These are phyloP conservation scores for Vitrella brassicaformis DNA, from an alignment of 73 alveolate genomes.

Conservation along the genomic window DNA sequence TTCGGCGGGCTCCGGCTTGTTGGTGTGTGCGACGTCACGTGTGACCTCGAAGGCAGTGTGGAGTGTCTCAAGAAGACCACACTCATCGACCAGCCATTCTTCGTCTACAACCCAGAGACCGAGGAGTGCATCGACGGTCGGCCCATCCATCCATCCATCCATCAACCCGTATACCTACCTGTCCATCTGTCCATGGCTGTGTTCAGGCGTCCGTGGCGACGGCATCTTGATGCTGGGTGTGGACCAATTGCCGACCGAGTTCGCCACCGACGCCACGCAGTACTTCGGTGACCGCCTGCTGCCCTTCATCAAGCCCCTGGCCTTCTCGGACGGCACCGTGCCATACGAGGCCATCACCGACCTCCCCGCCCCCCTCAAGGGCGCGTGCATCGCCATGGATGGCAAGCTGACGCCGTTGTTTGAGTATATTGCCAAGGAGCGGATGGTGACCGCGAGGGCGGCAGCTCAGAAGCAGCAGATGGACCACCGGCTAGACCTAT, in stretches of 20 bases:
- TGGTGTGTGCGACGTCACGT: conserved; percentile 78
- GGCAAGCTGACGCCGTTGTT: conserved; percentile 45
- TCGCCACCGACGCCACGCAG: conserved; percentile 49
- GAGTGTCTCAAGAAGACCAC: conserved; percentile 46
- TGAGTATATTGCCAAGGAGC: conserved; percentile 30
- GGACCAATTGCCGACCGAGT: conserved; percentile 53
- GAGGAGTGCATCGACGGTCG: conserved; percentile 15
- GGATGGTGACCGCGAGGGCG: no score
- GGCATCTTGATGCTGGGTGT: conserved; percentile 43
- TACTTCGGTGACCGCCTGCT: conserved; percentile 45
- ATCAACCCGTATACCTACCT: no score
- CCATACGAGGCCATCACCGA: conserved; percentile 31
- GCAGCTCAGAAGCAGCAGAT: no score
- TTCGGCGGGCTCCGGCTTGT: conserved; percentile 47
- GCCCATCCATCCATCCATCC: no score
- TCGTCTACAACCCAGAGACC: conserved; percentile 24
- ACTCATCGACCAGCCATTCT: conserved; percentile 45
- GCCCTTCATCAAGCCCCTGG: conserved; percentile 38
- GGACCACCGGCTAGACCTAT: no score
- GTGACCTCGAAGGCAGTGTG: conserved; percentile 71
- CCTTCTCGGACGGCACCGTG: conserved; percentile 15
- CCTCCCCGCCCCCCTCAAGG: no score
- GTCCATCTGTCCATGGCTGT: no score
- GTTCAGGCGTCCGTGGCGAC: conserved; percentile 3
- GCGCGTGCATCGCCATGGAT: conserved; percentile 30